These are phyloP conservation scores for Blastobotrys robertii DNA, from an alignment of 805 yeast species.

Conservation along the genomic window DNA sequence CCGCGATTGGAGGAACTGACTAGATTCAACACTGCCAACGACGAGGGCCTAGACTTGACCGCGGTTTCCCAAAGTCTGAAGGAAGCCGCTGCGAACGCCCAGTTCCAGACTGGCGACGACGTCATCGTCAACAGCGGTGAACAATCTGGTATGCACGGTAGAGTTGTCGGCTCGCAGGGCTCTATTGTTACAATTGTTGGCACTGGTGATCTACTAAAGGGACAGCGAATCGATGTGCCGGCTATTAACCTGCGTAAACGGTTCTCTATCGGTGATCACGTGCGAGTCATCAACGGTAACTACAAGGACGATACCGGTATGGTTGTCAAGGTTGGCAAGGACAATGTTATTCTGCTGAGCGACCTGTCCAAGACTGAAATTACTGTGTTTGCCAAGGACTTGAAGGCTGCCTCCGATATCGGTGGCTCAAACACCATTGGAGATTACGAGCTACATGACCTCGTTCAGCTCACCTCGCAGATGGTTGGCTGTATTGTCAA, in stretches of 20 bases:
- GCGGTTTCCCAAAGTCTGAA: conserved; percentile 82
- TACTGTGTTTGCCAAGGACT: conserved; percentile 84
- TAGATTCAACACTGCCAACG: conserved; percentile 60
- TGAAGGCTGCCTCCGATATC: conserved; percentile 86
- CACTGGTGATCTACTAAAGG: conserved; percentile 40
- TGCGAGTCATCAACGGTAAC: conserved; percentile 83
- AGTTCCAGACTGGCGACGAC: conserved; percentile 87
- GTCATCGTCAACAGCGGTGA: conserved; percentile 91
- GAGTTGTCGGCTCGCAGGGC: conserved; percentile 56
- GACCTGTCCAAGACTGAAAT: conserved; percentile 85
- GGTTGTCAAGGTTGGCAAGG: conserved; percentile 72
- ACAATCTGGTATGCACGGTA: conserved; percentile 81
- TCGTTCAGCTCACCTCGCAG: conserved; percentile 79
- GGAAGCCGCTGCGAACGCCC: conserved; percentile 43
- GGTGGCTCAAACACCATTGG: conserved; percentile 63
- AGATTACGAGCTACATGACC: conserved; percentile 76
- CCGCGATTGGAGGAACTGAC: conserved; percentile 88
- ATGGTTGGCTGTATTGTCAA: conserved; percentile 82
- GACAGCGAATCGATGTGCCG: conserved; percentile 68
- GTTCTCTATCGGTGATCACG: conserved; percentile 89
- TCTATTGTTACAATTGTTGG: conserved; percentile 48
- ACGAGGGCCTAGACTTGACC: conserved; percentile 81
- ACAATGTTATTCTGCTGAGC: conserved; percentile 80
- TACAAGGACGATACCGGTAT: conserved; percentile 92
- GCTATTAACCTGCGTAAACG: conserved; percentile 72